Evolutionary conservation across 2,329 filamentous ascomycete genomes (phyloP).

Genomic region (Colletotrichum sp.): DNA sequence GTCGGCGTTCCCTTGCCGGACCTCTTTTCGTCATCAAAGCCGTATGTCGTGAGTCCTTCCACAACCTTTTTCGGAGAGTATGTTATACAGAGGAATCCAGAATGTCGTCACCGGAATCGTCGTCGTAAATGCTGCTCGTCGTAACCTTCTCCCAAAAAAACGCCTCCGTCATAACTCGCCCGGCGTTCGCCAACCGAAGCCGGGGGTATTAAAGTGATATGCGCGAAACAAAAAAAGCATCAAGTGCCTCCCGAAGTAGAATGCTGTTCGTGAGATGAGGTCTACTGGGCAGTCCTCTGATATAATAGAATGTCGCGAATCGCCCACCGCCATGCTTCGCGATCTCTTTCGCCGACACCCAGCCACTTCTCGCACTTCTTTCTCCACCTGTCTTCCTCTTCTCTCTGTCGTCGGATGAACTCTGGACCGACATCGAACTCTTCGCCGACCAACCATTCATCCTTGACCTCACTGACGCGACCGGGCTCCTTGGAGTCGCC

Average conservation of each 20-base stretch:
- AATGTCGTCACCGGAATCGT: slow-evolving; percentile 21
- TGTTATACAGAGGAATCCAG: slow-evolving; percentile 21
- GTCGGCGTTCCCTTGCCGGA: slow-evolving; percentile 8
- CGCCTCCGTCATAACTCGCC: slow-evolving; percentile 15
- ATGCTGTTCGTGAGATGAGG: slow-evolving; percentile 7
- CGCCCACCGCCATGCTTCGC: slow-evolving; percentile 78
- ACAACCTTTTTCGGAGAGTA: slow-evolving; percentile 14
- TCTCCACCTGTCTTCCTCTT: slow-evolving; percentile 91
- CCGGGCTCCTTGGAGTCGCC: slow-evolving; percentile 54
- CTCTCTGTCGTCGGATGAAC: slow-evolving; percentile 86
- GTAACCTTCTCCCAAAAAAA: slow-evolving; percentile 9
- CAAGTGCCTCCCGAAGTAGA: slow-evolving; percentile 8
- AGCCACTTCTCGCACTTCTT: slow-evolving; percentile 90
- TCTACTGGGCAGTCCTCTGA: slow-evolving; percentile 21
- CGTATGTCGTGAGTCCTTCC: slow-evolving; percentile 16
- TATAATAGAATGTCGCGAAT: slow-evolving; percentile 65
- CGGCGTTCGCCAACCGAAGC: background rate
- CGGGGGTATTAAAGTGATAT: slow-evolving; percentile 11
- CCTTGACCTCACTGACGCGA: slow-evolving; percentile 66
- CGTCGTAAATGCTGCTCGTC: slow-evolving; percentile 21
- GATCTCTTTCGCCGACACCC: slow-evolving; percentile 58
- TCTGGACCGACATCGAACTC: slow-evolving; percentile 98
- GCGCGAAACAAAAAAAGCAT: slow-evolving; percentile 8
- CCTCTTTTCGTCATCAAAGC: slow-evolving; percentile 18
- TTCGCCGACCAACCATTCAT: slow-evolving; percentile 88